Evolutionary conservation across 495 filamentous ascomycete genomes (phyloP), one percentile per base, ranked within the genome.

Genomic region (Xylaria intraflava): DNA sequence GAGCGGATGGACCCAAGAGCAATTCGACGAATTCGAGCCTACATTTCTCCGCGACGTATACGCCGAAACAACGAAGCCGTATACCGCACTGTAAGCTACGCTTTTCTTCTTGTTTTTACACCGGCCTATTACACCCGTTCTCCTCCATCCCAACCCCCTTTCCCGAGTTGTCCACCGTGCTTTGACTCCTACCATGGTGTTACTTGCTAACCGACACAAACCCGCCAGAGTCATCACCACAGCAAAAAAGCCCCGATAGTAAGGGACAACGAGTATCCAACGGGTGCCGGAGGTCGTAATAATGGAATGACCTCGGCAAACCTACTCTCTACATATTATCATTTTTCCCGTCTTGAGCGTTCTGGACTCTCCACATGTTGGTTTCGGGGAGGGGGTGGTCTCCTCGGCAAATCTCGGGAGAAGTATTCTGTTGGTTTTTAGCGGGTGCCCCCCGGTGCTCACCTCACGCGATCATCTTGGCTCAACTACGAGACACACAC

Each of bases 11-110:
- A 60, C 56, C 14, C 57, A 53, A 43, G 59, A 55, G 6, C 40
- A 57, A 38, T 65, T 55, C 22, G 60, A 65, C 16, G 57, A 43
- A 0, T 26, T 58, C 27, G 56, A 58, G 31, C 59, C 62, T 14
- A 42, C 49, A 2, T 62, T 62, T 39, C 58, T 61, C 45, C 31
- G 51, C 31, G 62, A 62, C 6, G 27, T 65, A 24, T 36, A 36
- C 6, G 49, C 43, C 10, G 40, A 36, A 11, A 29, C 54, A 2
- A 19, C 51, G 6, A 52, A 55, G 23, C 62, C 62, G 0, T 67
- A 67, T 42, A 59, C 61, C 3, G 63, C 43, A 54, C 49, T 62
- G 64, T 67, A 53, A 61, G 64, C 30, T 19, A 40, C 38, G 11
- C 9, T 12, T 12, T 39, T 16, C 35, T 19, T 6, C 39, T 19